A percentile compares a stretch with the other conserved stretches of the same genome.
phyloP scores from a whole-genome alignment of 1,139 yeast genomes.

The Scheffersomyces parashehatae region DNA sequence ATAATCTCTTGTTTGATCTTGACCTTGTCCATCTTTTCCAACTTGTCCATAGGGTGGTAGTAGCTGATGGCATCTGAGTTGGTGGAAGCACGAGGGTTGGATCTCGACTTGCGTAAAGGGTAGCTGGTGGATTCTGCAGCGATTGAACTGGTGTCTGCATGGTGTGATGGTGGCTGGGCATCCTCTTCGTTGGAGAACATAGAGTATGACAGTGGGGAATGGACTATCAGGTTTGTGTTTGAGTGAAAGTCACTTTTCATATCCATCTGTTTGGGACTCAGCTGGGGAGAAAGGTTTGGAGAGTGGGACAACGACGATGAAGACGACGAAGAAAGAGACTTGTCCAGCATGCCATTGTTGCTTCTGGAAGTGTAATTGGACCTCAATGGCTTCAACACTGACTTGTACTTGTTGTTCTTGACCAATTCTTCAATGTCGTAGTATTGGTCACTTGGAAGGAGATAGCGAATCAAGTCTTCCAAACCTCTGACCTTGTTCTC shows the following conservation, averaged over 20 bases:
- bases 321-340: background rate
- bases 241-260: background rate
- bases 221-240: slow-evolving; percentile 20
- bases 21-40: slow-evolving; percentile 21
- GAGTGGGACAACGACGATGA: background rate
- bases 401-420: slow-evolving; percentile 20
- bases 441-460: slow-evolving; percentile 28
- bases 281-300: background rate
- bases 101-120: slow-evolving; percentile 13
- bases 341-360: background rate
- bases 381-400: slow-evolving; percentile 21
- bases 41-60: slow-evolving; percentile 1
- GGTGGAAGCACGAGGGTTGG: slow-evolving; percentile 9
- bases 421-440: slow-evolving; percentile 28
- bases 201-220: slow-evolving; percentile 33
- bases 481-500: slow-evolving; percentile 62
- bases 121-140: slow-evolving; percentile 3
- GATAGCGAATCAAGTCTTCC: slow-evolving; percentile 50
- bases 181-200: slow-evolving; percentile 32
- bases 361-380: slow-evolving; percentile 4
- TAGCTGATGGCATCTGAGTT: background rate
- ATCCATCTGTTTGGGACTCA: background rate
- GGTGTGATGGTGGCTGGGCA: slow-evolving; percentile 7
- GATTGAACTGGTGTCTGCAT: background rate
- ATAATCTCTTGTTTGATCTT: slow-evolving; percentile 44